These are phyloP conservation scores for Vicia sativa DNA, from an alignment of 306 rosid genomes.

Conservation along the genomic window DNA sequence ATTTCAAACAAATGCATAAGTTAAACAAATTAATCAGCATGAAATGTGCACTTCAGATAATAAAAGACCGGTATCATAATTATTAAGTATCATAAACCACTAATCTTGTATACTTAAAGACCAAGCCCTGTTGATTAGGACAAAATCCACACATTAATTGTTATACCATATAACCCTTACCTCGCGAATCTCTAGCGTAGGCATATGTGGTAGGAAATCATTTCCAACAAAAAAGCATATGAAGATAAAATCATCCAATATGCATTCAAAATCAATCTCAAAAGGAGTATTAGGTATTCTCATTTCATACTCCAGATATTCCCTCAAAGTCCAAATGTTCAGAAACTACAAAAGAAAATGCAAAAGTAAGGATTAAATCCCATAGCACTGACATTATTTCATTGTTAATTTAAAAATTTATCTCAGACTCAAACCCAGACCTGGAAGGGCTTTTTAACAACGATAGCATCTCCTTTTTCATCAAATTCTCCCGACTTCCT, in stretches of 20 bases:
- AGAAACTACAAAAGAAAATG: slow-evolving; percentile 65
- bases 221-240: slow-evolving; percentile 96
- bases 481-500: slow-evolving; percentile 87
- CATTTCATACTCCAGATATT: slow-evolving; percentile 87
- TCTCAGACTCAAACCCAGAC: slow-evolving; percentile 42
- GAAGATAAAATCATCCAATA: slow-evolving; percentile 95
- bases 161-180: slow-evolving; percentile 39
- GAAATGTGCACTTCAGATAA: slow-evolving; percentile 13
- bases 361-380: slow-evolving; percentile 20
- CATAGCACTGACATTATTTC: not conserved
- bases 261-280: slow-evolving; percentile 77
- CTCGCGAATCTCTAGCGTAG: slow-evolving; percentile 97
- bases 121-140: not conserved
- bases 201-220: slow-evolving; percentile 99
- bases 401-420: not conserved
- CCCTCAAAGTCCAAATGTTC: slow-evolving; percentile 92
- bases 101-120: not conserved
- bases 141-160: slow-evolving; percentile 18
- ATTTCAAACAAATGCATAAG: slow-evolving; percentile 21
- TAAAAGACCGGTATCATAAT: slow-evolving; percentile 7
- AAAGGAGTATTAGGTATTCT: slow-evolving; percentile 72
- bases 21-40: slow-evolving; percentile 6
- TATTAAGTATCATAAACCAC: slow-evolving; percentile 3
- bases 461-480: slow-evolving; percentile 70
- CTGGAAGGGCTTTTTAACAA: slow-evolving; percentile 88